phyloP scores from a whole-genome alignment of 768 basidiomycete genomes.

The Lactarius tabidus region DNA sequence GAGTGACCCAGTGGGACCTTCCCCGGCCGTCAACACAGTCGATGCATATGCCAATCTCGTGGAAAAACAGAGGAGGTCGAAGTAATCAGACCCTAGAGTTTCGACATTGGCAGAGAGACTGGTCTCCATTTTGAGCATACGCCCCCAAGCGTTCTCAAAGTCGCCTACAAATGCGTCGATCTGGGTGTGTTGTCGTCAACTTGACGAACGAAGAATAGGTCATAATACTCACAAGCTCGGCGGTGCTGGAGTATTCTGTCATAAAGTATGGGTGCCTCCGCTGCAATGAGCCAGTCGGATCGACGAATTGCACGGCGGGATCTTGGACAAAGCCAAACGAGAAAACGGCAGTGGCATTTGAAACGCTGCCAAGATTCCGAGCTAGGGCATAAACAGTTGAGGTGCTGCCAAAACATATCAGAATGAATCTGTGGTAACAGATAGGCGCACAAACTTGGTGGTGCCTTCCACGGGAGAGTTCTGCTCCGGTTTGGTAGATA shows the following conservation, averaged over 20 bases:
- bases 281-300: slow-evolving; percentile 9
- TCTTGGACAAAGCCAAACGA: slow-evolving; percentile 19
- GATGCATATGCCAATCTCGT: slow-evolving; percentile 13
- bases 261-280: slow-evolving; percentile 9
- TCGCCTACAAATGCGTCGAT: slow-evolving; percentile 15
- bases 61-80: slow-evolving; percentile 5
- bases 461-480: neutral
- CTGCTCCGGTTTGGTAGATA: neutral
- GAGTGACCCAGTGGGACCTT: slow-evolving; percentile 2
- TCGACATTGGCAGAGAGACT: neutral
- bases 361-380: slow-evolving; percentile 2
- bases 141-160: slow-evolving; percentile 8
- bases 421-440: neutral
- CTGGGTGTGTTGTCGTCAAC: neutral
- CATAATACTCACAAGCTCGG: slow-evolving; percentile 4
- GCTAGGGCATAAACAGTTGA: slow-evolving; percentile 12
- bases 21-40: slow-evolving; percentile 21
- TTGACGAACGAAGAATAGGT: neutral
- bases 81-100: slow-evolving; percentile 7
- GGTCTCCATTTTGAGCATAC: slow-evolving; percentile 11
- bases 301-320: slow-evolving; percentile 9
- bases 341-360: slow-evolving; percentile 4
- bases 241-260: neutral
- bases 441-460: slow-evolving; percentile 7
- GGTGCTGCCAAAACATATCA: slow-evolving; percentile 2